Conservation (phyloP, 805 yeast genomes). For the Teunomyces stri region DNA sequence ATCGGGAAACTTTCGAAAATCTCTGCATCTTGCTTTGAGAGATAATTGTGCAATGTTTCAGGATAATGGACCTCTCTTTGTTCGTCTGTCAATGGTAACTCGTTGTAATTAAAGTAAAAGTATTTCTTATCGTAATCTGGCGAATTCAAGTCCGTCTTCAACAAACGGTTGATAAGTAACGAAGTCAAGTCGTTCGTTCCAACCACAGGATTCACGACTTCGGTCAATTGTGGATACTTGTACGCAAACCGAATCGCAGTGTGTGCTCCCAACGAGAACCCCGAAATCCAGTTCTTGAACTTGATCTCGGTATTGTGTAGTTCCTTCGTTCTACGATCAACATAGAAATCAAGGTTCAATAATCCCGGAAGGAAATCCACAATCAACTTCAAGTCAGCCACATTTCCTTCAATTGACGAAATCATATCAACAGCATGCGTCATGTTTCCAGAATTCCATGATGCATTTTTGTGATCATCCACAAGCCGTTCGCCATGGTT, state of each 20-base stretch:
- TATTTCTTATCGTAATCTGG: conserved; percentile 25
- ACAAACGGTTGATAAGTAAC: conserved; percentile 43
- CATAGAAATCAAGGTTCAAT: conserved; percentile 31
- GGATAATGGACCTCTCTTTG: conserved; percentile 23
- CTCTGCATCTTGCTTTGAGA: conserved; percentile 25
- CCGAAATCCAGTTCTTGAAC: conserved; percentile 42
- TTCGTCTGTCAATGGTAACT: conserved; percentile 28
- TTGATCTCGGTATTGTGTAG: conserved; percentile 18
- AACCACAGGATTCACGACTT: conserved; percentile 47
- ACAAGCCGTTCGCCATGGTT: conserved; percentile 54
- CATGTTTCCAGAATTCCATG: conserved; percentile 48
- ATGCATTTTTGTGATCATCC: conserved; percentile 31
- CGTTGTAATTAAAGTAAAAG: conserved; percentile 33
- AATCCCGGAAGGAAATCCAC: conserved; percentile 45
- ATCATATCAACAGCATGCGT: conserved; percentile 53
- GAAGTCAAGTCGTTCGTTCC: conserved; percentile 48
- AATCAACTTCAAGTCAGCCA: conserved; percentile 42
- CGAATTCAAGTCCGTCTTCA: conserved; percentile 13
- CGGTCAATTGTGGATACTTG: conserved; percentile 35
- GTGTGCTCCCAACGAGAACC: conserved; percentile 60
- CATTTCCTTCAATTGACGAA: conserved; percentile 46
- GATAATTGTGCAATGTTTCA: conserved; percentile 29
- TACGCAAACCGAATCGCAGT: conserved; percentile 46
- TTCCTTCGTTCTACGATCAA: conserved; percentile 14
- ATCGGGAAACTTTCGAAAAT: conserved; percentile 36